Evolutionary conservation across 1,139 yeast species (phyloP), one percentile per base, ranked within the genome.

Genomic region (Blastobotrys niveus): DNA sequence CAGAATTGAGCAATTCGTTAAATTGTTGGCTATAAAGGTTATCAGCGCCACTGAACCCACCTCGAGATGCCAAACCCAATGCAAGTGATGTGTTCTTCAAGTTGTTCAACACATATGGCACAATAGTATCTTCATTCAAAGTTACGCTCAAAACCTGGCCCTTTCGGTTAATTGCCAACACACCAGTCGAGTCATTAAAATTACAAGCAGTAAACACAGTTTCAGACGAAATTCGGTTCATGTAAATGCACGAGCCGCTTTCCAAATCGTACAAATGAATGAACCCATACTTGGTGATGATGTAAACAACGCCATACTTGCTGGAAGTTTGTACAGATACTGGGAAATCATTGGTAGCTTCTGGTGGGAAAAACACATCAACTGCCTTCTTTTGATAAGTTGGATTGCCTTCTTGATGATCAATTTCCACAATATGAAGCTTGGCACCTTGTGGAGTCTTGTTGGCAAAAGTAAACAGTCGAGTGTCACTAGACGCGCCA

Each of bases 1-100:
- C 96, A 58, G 81, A 79, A 57, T 80, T 77, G 60, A 93, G 74
- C 58, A 82, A 76, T 60, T 79, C 81, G 63, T 88, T 94, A 68
- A 93, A 93, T 67, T 89, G 97, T 67, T 89, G 95, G 48, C 77
- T 72, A 67, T 93, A 89, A 53, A 93, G 74, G 59, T 81, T 82
- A 64, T 91, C 98, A 38, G 97, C 98, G 52, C 98, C 99, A 40
- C 95, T 93, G 64, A 93, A 77, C 1, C 96, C 95, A 60, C 96
- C 96, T 67, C 97, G 84, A 8, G 95, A 79, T 18, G 97, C 94
- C 54, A 93, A 77, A 8, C 91, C 75, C 51, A 93, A 73, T 2
- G 97, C 98, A 59, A 93, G 73, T 24, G 84, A 77, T 25, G 91
- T 87, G 60, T 93, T 91, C 45, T 91, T 79, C 54, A 91, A 75